Evolutionary conservation across 2,329 filamentous ascomycete genomes (phyloP).

Genomic region (Sporothrix protearum): DNA sequence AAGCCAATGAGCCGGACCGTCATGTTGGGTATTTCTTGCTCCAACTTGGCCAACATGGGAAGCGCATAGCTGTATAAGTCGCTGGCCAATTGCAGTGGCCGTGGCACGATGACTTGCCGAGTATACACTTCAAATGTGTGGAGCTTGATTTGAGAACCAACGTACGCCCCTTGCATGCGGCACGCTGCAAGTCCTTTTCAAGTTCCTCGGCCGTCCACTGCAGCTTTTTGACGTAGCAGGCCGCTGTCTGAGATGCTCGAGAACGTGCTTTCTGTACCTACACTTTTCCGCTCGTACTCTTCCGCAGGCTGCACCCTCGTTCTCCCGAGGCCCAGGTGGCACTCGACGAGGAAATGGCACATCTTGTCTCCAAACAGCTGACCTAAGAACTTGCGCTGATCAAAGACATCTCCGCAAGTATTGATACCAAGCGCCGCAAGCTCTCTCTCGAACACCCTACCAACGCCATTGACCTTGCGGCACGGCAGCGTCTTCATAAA

Average conservation of each 20-base stretch:
- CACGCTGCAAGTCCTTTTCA: conserved; percentile 75
- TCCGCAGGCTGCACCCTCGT: conserved; percentile 83
- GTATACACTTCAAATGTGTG: conserved; percentile 92
- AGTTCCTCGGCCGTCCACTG: conserved; percentile 78
- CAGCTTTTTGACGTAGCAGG: conserved; percentile 74
- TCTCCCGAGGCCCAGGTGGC: conserved; percentile 79
- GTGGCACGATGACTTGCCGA: conserved; percentile 71
- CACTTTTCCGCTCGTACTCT: conserved; percentile 86
- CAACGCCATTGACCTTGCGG: conserved; percentile 92
- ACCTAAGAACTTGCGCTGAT: conserved; percentile 66
- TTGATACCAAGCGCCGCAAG: conserved; percentile 82
- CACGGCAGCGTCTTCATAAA: conserved; percentile 84
- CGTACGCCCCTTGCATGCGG: conserved; percentile 84
- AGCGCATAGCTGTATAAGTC: conserved; percentile 79
- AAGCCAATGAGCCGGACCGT: conserved; percentile 83
- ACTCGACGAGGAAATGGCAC: conserved; percentile 78
- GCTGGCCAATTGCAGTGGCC: conserved; percentile 67
- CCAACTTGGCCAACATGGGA: conserved; percentile 78
- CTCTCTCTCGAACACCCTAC: conserved; percentile 87
- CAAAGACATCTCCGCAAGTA: conserved; percentile 83
- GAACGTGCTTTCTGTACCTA: conserved; percentile 92
- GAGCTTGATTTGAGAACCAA: conserved; percentile 89
- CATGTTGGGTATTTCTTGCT: conserved; percentile 77
- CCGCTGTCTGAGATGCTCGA: conserved; percentile 67
- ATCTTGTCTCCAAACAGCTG: conserved; percentile 89